Percentiles rank a stretch among this genome's conserved stretches.
Evolutionary conservation across 805 yeast species (phyloP).

Genomic region (Myxozyma monticola): DNA sequence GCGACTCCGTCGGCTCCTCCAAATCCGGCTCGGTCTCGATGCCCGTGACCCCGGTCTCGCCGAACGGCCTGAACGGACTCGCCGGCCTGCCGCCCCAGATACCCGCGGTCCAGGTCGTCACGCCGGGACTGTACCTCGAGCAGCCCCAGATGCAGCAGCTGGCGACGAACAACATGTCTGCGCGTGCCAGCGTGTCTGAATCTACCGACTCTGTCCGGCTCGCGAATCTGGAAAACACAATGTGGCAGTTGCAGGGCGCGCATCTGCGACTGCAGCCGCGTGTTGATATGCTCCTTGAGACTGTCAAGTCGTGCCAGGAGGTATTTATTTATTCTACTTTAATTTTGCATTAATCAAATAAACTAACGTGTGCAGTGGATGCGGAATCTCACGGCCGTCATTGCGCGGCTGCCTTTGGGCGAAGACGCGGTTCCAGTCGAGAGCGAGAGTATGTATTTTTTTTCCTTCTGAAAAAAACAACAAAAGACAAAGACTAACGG

Average conservation of each 20-base stretch:
- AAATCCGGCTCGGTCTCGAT: constrained; percentile 43
- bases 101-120: background rate
- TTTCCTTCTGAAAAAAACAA: background rate
- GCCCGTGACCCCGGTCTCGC: constrained; percentile 28
- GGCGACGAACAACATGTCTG: background rate
- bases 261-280: constrained; percentile 18
- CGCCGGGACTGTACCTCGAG: background rate
- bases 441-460: constrained; percentile 8
- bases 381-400: constrained; percentile 17
- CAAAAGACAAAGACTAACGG: no score
- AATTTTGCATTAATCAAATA: no score
- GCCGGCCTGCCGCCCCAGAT: background rate
- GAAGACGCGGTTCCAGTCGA: constrained; percentile 7
- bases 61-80: constrained; percentile 10
- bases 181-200: background rate
- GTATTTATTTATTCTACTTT: no score
- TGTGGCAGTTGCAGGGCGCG: constrained; percentile 30
- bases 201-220: constrained; percentile 16
- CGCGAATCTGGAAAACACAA: constrained; percentile 11
- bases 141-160: background rate
- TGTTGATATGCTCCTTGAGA: constrained; percentile 22
- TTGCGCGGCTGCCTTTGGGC: constrained; percentile 12
- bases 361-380: constrained; percentile 18
- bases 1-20: constrained; percentile 40
- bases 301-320: constrained; percentile 22